phyloP scores from a whole-genome alignment of 495 filamentous ascomycete genomes.

The Penicillium pulvis region DNA sequence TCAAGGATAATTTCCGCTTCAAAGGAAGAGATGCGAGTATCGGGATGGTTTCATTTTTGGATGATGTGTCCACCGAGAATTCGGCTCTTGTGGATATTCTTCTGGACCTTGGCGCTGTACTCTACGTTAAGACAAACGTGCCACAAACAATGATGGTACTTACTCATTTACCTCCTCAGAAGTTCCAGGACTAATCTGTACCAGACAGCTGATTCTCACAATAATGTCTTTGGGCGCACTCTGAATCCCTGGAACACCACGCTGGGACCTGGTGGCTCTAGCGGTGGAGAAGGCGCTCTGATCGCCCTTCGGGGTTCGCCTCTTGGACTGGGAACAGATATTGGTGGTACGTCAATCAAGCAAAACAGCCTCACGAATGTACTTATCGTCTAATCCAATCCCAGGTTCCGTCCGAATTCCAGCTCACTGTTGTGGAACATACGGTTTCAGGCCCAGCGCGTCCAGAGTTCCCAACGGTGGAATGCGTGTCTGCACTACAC shows the following conservation, averaged over 20 bases:
- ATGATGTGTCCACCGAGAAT: slow-evolving; percentile 15
- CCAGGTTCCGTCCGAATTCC: slow-evolving; percentile 60
- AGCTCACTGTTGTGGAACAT: slow-evolving; percentile 61
- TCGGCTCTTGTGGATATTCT: slow-evolving; percentile 29
- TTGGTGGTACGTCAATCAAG: slow-evolving; percentile 36
- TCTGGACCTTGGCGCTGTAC: slow-evolving; percentile 39
- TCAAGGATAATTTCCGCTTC: slow-evolving; percentile 62
- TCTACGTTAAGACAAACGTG: slow-evolving; percentile 62
- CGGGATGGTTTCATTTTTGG: slow-evolving; percentile 26
- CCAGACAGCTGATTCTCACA: slow-evolving; percentile 47
- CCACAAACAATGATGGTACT: slow-evolving; percentile 47
- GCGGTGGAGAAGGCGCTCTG: slow-evolving; percentile 60
- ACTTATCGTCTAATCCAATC: slow-evolving; percentile 25
- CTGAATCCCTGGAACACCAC: slow-evolving; percentile 56
- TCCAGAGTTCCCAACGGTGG: slow-evolving; percentile 49
- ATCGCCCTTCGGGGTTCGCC: slow-evolving; percentile 37
- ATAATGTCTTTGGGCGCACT: slow-evolving; percentile 60
- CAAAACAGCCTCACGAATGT: slow-evolving; percentile 26
- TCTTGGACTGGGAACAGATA: slow-evolving; percentile 41
- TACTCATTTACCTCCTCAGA: not conserved
- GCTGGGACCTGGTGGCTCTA: slow-evolving; percentile 56
- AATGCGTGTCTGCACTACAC: slow-evolving; percentile 51
- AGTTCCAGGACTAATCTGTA: not conserved
- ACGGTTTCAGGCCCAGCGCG: slow-evolving; percentile 44
- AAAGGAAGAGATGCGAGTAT: slow-evolving; percentile 43